Base-by-base conservation (phyloP, 2,329 filamentous ascomycete genomes). In the Fusarium verticillioides region DNA sequence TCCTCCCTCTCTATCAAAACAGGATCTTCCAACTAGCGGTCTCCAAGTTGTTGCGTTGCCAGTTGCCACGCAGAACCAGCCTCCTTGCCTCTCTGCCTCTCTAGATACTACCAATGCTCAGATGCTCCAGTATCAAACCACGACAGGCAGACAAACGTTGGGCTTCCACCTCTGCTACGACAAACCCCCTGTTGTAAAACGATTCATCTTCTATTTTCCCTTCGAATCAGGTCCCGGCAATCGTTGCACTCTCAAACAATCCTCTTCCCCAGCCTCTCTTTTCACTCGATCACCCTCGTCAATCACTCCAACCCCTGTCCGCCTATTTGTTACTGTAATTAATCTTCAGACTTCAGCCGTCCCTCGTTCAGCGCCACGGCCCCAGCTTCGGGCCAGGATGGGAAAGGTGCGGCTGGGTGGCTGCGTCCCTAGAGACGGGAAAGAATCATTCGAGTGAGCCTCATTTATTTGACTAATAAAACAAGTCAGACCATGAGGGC, bases 391-490 rank as follows among this genome's bases (percentile, higher is more conserved):
- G 40, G 28, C 66, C 53, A 47, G 36, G 46, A 62, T 26, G 42
- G 61, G 57, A 50, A 71, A 71, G 32, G 52, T 59, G 60, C 60
- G 56, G 39, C 58, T 61, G 52, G 56, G 52, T 43, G 46, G 62
- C 42, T 43, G 59, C 64, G 63, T 44, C 59, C 56, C 37, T 26
- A 63, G 53, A 64, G 57, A 65, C 69, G 52, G 52, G 43, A 63
- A 42, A 46, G 34, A 73, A 70, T 54, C 60, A 63, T 60, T 66
- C 63, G 57, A 60, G 60, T 56, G 66, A 73, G 66, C 70, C 70
- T 73, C 70, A 66, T 60, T 60, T 43, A 43, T 54, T 59, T 32
- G 47, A 59, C 60, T 37, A 37, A 37, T 46, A 32, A 47, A 28
- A 53, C 21, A 37, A 37, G n/a, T 39, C 42, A 37, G 47, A 30